Conservation (phyloP, 805 yeast species). For the Clavispora phyllophila region DNA sequence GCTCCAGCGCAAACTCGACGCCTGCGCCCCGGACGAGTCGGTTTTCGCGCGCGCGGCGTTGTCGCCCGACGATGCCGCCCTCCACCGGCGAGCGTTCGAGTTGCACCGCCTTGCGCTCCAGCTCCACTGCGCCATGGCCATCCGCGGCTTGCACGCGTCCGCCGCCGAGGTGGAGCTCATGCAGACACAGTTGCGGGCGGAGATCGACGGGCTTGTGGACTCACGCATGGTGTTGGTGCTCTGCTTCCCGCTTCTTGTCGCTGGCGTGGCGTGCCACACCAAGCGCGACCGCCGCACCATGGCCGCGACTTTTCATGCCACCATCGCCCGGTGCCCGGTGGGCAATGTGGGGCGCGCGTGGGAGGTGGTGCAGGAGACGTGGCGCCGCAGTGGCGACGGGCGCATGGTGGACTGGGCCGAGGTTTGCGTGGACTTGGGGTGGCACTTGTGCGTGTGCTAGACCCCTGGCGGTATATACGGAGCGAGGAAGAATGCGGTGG, state of each 20-base stretch:
- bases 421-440: constrained; percentile 25
- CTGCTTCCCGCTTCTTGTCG: constrained; percentile 24
- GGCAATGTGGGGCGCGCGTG: constrained; percentile 30
- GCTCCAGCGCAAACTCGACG: constrained; percentile 13
- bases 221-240: constrained; percentile 19
- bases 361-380: constrained; percentile 32
- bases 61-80: constrained; percentile 20
- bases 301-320: constrained; percentile 5
- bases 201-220: constrained; percentile 27
- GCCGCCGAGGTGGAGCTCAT: constrained; percentile 29
- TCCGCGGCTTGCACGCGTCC: constrained; percentile 20
- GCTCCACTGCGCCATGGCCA: constrained; percentile 20
- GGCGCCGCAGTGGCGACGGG: constrained; percentile 32
- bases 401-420: constrained; percentile 40
- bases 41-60: constrained; percentile 4
- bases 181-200: constrained; percentile 15
- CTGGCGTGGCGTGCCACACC: constrained; percentile 22
- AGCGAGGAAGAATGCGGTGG: too few species aligned
- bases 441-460: constrained; percentile 16
- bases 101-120: constrained; percentile 21
- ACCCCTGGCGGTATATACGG: neutral
- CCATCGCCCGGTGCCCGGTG: constrained; percentile 18
- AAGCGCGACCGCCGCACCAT: constrained; percentile 16
- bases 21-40: constrained; percentile 15
- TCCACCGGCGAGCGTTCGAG: constrained; percentile 35